Base-by-base conservation (phyloP, 1,284 basidiomycete species). In the Boletellus sp. region DNA sequence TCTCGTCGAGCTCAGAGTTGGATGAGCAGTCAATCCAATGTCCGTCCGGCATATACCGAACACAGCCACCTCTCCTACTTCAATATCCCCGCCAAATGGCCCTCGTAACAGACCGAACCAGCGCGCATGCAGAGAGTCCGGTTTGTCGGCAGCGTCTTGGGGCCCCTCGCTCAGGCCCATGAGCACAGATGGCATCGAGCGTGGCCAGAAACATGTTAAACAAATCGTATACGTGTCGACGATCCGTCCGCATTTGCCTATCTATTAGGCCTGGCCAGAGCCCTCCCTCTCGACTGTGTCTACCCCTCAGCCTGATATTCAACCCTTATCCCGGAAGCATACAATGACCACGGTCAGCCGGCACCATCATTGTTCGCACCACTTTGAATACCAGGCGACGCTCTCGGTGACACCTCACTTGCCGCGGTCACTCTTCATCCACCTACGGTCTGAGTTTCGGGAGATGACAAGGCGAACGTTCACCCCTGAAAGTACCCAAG, bases 281-380 rank as follows among this genome's bases (percentile, higher is more conserved):
- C 35, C 18, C 13, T 30, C 32, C 21, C 30, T 26, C 16, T 38
- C 32, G 21, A 18, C 45, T 40, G 32, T 49, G 55, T 51, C 53
- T 22, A 52, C 39, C 19, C 44, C 19, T 42, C 40, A 2, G n/a
- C 13, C 21, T 13, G 32, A n/a, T 24, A 4, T 50, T n/a, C 56
- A 91, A 89, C 88, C 3, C 68, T 91, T 8, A 80, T 91, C n/a
- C 58, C 85, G 19, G 89, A 92, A 67, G 91, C 85, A 10, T 80
- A 83, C 58, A 90, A 89, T 59, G 88, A 91, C 69, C 89, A 83
- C 60, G 89, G 90, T 65, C 85, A 60, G 79, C 40, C 8, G 22
- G 22, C 49, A 8, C n/a, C n/a, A 26, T 43, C 50, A 36, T 28
- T 40, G 16, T 51, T 44, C 43, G 24, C 28, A 24, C 57, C 90